Conservation (phyloP, 768 basidiomycete genomes). For the Suillus subaureus region DNA sequence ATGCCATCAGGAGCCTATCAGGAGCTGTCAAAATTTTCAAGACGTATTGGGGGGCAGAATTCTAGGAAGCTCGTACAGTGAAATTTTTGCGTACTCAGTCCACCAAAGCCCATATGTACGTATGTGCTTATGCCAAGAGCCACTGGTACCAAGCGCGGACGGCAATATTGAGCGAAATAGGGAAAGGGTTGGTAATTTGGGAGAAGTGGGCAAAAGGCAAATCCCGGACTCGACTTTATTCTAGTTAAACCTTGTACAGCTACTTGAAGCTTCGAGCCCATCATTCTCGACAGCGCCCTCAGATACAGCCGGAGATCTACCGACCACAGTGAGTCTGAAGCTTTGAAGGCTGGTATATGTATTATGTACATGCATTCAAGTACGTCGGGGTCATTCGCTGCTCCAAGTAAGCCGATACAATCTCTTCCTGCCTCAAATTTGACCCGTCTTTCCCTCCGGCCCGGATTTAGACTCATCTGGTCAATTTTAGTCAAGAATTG, state of each 20-base stretch:
- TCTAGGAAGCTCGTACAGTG: neutral
- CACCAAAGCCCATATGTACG: no score
- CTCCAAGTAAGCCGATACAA: conserved; percentile 10
- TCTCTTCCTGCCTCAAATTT: conserved; percentile 12
- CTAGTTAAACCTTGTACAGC: no score
- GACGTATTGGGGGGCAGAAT: neutral
- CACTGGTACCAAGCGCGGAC: no score
- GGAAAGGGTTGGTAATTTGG: no score
- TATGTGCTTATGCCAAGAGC: no score
- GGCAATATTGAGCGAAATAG: no score
- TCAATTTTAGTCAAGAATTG: conserved; percentile 36
- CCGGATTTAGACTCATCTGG: conserved; percentile 36
- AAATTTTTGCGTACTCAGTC: neutral
- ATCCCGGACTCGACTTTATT: no score
- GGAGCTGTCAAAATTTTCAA: neutral
- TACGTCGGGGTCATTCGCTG: neutral
- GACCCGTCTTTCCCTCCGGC: conserved; percentile 33
- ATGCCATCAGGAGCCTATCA: neutral
- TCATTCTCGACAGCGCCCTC: no score
- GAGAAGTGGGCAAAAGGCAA: no score
- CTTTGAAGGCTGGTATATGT: neutral
- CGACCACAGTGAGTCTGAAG: neutral
- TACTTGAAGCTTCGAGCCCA: no score
- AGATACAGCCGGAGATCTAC: no score
- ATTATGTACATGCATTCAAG: neutral